Base-by-base conservation (phyloP, 306 rosid species). In the Heteromeles arbutifolia region DNA sequence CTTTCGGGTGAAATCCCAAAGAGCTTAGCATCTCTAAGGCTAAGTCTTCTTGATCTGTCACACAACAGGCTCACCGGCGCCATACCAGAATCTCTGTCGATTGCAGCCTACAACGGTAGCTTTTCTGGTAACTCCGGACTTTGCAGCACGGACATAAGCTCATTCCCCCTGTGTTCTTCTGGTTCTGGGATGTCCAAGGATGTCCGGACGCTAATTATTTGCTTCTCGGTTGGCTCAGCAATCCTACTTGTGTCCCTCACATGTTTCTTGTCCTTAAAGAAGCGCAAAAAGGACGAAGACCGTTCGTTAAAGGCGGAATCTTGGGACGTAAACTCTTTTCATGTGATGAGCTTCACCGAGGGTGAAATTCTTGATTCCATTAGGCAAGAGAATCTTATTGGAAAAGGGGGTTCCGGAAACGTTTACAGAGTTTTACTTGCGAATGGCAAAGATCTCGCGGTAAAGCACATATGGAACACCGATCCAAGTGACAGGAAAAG, bases 281-380 rank as follows among this genome's bases (percentile, higher is more conserved):
- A 77, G 79, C 81, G 72, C 25, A 86, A 82, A 15, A 84, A 84
- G 28, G 79, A 74, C 65, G 66, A 77, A 41, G 65, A 79, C 57
- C 88, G 89, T 58, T 90, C 99, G 1, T 65, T 92, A 19, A 92
- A 86, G 82, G 90, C 90, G 45, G 93, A 92, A 82, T 86, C 93
- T 0, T 96, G 99, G 99, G 92, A 92, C 65, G 72, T 96, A 24
- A 96, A 92, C 73, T 89, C 98, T 1, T 96, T 87, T 91, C 99
- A 92, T 68, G 90, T 92, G 66, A 45, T 90, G 18, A 90, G 84
- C 34, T 96, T 96, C 82, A 84, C 89, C 0, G 97, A 90, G 78
- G 92, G 82, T 19, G 97, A 96, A 88, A 89, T 96, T 79, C 91
- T 96, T 6, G 93, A 90, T 87, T 89, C 97, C 74, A 84, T 96